These are phyloP conservation scores for Pleoardoris graminearum DNA, from an alignment of 2,329 filamentous ascomycete genomes.

Conservation along the genomic window DNA sequence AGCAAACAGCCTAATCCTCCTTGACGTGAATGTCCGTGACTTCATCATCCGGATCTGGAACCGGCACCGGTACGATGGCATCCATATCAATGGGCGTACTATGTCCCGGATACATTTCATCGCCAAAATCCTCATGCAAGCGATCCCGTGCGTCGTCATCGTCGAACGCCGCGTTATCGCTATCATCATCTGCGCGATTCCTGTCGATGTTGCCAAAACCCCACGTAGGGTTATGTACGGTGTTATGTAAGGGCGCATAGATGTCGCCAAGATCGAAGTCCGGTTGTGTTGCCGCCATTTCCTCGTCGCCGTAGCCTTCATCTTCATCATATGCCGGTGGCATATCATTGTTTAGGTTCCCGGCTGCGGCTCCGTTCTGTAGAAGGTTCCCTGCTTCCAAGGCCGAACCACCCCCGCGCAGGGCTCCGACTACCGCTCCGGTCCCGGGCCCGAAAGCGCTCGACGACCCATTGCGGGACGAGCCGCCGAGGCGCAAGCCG, in stretches of 20 bases:
- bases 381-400: conserved; percentile 35
- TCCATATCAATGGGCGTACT: conserved; percentile 25
- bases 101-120: conserved; percentile 24
- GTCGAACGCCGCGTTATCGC: conserved; percentile 27
- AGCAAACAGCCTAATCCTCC: conserved; percentile 6
- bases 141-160: conserved; percentile 23
- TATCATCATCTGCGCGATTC: conserved; percentile 25
- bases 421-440: conserved; percentile 63
- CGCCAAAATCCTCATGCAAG: conserved; percentile 39
- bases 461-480: conserved; percentile 88
- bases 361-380: conserved; percentile 42
- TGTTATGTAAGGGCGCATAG: conserved; percentile 18
- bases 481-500: conserved; percentile 83
- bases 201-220: conserved; percentile 20
- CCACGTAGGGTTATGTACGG: conserved; percentile 22
- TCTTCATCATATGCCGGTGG: conserved; percentile 24
- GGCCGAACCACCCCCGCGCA: conserved; percentile 42
- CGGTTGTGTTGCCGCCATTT: conserved; percentile 17
- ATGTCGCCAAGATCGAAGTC: conserved; percentile 8
- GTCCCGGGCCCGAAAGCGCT: conserved; percentile 81
- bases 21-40: conserved; percentile 27
- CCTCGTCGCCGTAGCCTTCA: conserved; percentile 31
- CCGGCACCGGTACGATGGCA: conserved; percentile 11
- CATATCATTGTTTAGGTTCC: conserved; percentile 32
- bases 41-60: conserved; percentile 27